phyloP scores from a whole-genome alignment of 2,329 filamentous ascomycete genomes.

The Zalaria sp. region DNA sequence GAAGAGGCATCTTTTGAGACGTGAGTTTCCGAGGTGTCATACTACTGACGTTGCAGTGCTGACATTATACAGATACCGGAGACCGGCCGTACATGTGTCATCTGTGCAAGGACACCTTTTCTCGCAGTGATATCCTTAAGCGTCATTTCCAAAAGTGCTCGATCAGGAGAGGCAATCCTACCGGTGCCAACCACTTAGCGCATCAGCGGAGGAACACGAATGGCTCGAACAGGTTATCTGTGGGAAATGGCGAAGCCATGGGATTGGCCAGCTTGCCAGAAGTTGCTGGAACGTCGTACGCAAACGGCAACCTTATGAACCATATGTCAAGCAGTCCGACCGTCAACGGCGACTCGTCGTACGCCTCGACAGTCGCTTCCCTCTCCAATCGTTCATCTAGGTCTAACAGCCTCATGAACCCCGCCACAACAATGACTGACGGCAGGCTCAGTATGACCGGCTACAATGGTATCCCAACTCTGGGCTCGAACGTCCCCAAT shows the following conservation, averaged over 20 bases:
- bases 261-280: constrained; percentile 20
- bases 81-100: constrained; percentile 98
- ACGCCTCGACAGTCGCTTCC: constrained; percentile 22
- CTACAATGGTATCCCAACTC: constrained; percentile 16
- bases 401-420: constrained; percentile 34
- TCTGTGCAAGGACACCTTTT: constrained; percentile 95
- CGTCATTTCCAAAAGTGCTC: constrained; percentile 99
- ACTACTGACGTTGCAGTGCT: constrained; percentile 12
- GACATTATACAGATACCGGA: constrained; percentile 61
- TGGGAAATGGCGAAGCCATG: constrained; percentile 21
- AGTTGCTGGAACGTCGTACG: constrained; percentile 15
- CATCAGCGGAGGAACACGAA: constrained; percentile 41
- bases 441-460: constrained; percentile 6
- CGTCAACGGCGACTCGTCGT: constrained; percentile 19
- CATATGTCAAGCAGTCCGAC: constrained; percentile 17
- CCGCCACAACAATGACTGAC: constrained; percentile 13
- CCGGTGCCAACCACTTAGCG: constrained; percentile 84
- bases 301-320: constrained; percentile 10
- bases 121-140: constrained; percentile 93
- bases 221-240: constrained; percentile 20
- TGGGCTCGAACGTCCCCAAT: constrained; percentile 13
- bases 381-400: constrained; percentile 34
- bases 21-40: constrained; percentile 46
- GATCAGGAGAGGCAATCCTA: constrained; percentile 87
- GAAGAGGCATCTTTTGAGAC: constrained; percentile 88